Conservation (phyloP, 2,329 filamentous ascomycete species). For the Penicillium rolfsii region DNA sequence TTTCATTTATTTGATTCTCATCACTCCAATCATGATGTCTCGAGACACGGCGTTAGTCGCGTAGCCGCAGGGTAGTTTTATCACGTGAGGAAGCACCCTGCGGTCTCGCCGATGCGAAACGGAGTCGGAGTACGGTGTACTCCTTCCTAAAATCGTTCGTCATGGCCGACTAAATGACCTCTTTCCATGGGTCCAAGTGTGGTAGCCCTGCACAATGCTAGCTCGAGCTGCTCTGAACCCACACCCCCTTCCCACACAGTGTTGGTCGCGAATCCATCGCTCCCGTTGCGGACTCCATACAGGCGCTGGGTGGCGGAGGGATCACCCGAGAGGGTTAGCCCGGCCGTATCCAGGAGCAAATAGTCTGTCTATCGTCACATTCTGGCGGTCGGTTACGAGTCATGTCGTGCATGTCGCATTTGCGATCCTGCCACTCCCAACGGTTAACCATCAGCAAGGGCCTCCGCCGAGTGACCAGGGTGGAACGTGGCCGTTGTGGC, state of each 20-base stretch:
- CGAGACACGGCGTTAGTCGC: conserved; percentile 27
- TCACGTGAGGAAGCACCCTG: conserved; percentile 23
- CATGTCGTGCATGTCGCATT: conserved; percentile 24
- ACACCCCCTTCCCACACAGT: no score
- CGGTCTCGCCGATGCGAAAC: conserved; percentile 1
- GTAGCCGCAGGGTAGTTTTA: conserved; percentile 25
- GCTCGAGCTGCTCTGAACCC: background rate
- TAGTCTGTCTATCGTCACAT: conserved; percentile 12
- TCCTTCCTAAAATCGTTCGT: conserved; percentile 10
- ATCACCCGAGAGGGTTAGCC: conserved; percentile 2
- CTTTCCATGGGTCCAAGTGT: background rate
- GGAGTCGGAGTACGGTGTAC: background rate
- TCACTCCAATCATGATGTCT: background rate
- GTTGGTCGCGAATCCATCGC: background rate
- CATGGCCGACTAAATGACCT: background rate
- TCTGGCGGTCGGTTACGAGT: conserved; percentile 20
- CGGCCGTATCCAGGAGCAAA: conserved; percentile 1
- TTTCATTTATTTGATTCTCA: conserved; percentile 1
- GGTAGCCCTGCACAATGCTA: background rate
- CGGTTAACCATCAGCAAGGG: conserved; percentile 15
- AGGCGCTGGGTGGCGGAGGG: background rate
- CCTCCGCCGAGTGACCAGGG: conserved; percentile 10
- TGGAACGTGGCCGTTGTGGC: conserved; percentile 20
- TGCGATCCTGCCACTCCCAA: conserved; percentile 11
- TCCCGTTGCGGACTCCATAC: conserved; percentile 1